Evolutionary conservation across 2,329 filamentous ascomycete genomes (phyloP), one percentile per base, ranked within the genome.

Genomic region (Hysterium pulicare): DNA sequence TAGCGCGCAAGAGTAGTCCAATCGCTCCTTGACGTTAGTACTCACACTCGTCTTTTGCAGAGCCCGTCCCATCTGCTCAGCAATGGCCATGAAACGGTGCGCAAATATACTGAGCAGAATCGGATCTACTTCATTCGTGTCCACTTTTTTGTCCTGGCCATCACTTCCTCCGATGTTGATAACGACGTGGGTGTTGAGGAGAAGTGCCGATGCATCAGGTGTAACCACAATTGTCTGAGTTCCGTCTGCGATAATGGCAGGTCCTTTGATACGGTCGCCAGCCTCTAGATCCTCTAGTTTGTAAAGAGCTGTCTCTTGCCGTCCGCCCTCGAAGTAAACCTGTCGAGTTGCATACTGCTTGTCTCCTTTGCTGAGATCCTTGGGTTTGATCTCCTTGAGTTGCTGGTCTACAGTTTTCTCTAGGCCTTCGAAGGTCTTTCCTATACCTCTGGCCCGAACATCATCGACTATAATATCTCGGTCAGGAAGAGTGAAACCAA

Each of bases 211-310:
- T 2, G 89, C 81, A 22, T 79, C 79, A 0, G 90, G 91, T 0
- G 87, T 87, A 2, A 96, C 83, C 0, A 96, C 87, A 48, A 97
- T 93, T 0, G 91, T 97, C 67, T 96, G 91, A 1, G 87, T 90
- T 7, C 85, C 85, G 58, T 91, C 90, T 2, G 88, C 88, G 44
- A 95, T 77, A 68, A 95, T 87, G 0, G 90, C 90, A 1, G 90
- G 90, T 0, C 90, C 90, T 37, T 76, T 72, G 41, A 95, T 73
- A 16, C 81, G 79, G 47, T 90, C 82, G 2, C 90, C 88, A 5
- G 87, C 74, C 1, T 74, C 71, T 9, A 96, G 73, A 45, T 88
- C 79, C 48, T 86, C 82, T 0, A 96, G 77, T 64, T 86, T 90
- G 68, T 90, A 95, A 38, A 95, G 81, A 0, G 88, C 84, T 0